Base-by-base conservation (phyloP, 306 rosid genomes). In the Bauhinia variegata region DNA sequence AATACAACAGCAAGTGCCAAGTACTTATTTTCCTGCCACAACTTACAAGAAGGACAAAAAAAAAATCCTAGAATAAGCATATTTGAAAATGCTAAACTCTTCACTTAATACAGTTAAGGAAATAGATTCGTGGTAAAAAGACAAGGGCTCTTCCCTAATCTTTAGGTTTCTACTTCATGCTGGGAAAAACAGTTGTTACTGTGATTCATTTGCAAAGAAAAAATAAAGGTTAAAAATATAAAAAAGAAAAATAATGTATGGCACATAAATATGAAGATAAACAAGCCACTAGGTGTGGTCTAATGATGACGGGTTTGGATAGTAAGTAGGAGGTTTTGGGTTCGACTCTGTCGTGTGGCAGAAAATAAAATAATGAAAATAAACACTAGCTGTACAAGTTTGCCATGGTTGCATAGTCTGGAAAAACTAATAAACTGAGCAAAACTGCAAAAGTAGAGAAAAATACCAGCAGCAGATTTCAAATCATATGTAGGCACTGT, bases 391-490 rank as follows among this genome's bases (percentile, higher is more conserved):
- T 23, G 30, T 18, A 30, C n/a, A 10, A 14, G 53, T 49, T 15
- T 49, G 4, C 54, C 30, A 7, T 7, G 31, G 30, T 17, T 49
- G 42, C 3, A 14, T 37, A 33, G 33, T 39, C 7, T 1, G 37
- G 14, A n/a, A n/a, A n/a, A n/a, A 17, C 15, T 41, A 58, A 41
- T 19, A 38, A 23, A 52, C 41, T 32, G 23, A 63, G 62, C 56
- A 54, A 60, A 49, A 47, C 59, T 23, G 62, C 56, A 54, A 60
- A 49, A 47, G 63, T 23, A 49, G 70, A 48, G 76, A 53, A 46
- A 60, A 61, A 65, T 79, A 93, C 98, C 99, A 58, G 99, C 99
- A 67, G 99, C 99, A 78, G 99, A 93, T 89, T 93, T 93, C 79
- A 93, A 82, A 73, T 93, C 96, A 60, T 93, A 93, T 11, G 80